Evolutionary conservation across 2,329 filamentous ascomycete genomes (phyloP).

Genomic region (Venturia aucupariae): DNA sequence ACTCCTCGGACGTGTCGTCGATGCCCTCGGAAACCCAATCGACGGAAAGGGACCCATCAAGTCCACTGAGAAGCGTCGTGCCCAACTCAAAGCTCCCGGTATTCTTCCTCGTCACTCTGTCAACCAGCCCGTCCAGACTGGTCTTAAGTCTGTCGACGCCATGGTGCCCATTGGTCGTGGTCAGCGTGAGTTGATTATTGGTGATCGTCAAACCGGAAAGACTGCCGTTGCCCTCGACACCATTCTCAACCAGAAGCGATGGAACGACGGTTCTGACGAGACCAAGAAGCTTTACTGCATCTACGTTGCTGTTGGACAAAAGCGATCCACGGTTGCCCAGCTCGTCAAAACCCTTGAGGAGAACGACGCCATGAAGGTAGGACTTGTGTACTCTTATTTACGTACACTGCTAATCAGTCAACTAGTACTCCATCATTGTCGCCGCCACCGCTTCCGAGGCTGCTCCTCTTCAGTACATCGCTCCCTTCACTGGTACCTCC

Average conservation of each 20-base stretch:
- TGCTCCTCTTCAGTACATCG: slow-evolving; percentile 77
- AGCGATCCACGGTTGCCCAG: slow-evolving; percentile 98
- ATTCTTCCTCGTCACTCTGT: slow-evolving; percentile 96
- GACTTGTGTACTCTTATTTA: background rate
- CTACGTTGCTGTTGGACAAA: slow-evolving; percentile 98
- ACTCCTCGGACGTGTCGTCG: slow-evolving; percentile 95
- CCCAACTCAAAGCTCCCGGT: slow-evolving; percentile 97
- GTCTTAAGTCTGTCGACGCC: slow-evolving; percentile 97
- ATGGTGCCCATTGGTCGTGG: slow-evolving; percentile 99
- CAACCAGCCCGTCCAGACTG: slow-evolving; percentile 98
- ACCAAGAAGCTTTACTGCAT: slow-evolving; percentile 98
- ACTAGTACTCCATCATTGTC: slow-evolving; percentile 70
- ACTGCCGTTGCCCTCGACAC: slow-evolving; percentile 96
- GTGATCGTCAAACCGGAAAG: slow-evolving; percentile 99
- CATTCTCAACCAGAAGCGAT: slow-evolving; percentile 99
- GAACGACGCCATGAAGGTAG: slow-evolving; percentile 93
- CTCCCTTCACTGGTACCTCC: slow-evolving; percentile 69
- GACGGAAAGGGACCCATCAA: slow-evolving; percentile 98
- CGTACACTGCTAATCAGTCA: background rate
- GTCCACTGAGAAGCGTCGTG: slow-evolving; percentile 84
- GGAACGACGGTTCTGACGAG: slow-evolving; percentile 84
- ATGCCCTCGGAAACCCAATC: slow-evolving; percentile 98
- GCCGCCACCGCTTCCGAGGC: slow-evolving; percentile 97
- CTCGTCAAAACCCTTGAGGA: slow-evolving; percentile 99
- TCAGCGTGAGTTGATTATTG: slow-evolving; percentile 99